phyloP scores from a whole-genome alignment of 2,329 filamentous ascomycete genomes.

The Epichloe scottii region DNA sequence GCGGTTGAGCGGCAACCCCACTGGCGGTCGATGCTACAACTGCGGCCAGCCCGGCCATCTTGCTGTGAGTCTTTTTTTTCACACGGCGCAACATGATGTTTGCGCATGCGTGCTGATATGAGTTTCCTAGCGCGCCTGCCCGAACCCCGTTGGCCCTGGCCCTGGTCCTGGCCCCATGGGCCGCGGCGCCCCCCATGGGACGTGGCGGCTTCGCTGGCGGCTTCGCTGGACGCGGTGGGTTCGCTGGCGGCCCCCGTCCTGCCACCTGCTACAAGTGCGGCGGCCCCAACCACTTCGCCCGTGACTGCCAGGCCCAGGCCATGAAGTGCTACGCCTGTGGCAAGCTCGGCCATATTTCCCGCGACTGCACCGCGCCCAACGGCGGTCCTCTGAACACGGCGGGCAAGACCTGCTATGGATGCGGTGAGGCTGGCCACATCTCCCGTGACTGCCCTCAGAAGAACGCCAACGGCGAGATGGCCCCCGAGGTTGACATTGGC shows the following conservation, averaged over 20 bases:
- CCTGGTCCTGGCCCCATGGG: constrained; percentile 41
- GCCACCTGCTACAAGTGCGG: constrained; percentile 66
- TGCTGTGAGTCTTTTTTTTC: constrained; percentile 45
- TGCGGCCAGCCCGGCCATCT: constrained; percentile 89
- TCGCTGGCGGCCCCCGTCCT: constrained; percentile 54
- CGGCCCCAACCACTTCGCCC: constrained; percentile 93
- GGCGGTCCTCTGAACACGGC: constrained; percentile 90
- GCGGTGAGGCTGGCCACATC: constrained; percentile 90
- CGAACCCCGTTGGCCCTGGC: constrained; percentile 34
- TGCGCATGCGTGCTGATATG: constrained; percentile 7
- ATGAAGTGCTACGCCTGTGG: constrained; percentile 99
- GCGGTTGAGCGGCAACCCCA: constrained; percentile 71
- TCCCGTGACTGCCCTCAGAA: constrained; percentile 85
- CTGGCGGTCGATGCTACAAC: constrained; percentile 87
- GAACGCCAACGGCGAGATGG: constrained; percentile 39
- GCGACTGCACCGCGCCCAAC: constrained; percentile 92
- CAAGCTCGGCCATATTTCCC: constrained; percentile 86
- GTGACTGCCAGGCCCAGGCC: constrained; percentile 94
- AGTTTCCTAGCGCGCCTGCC: constrained; percentile 58
- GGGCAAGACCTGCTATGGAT: constrained; percentile 98
- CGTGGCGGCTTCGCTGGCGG: constrained; percentile 50
- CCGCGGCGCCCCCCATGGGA: constrained; percentile 50
- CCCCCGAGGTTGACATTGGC: constrained; percentile 30
- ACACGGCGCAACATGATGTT: too few relatives aligned
- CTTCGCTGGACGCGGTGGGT: constrained; percentile 60